Percentiles rank a stretch among this genome's conserved stretches.
phyloP scores from a whole-genome alignment of 345 rosid genomes.

The Acer campestre region DNA sequence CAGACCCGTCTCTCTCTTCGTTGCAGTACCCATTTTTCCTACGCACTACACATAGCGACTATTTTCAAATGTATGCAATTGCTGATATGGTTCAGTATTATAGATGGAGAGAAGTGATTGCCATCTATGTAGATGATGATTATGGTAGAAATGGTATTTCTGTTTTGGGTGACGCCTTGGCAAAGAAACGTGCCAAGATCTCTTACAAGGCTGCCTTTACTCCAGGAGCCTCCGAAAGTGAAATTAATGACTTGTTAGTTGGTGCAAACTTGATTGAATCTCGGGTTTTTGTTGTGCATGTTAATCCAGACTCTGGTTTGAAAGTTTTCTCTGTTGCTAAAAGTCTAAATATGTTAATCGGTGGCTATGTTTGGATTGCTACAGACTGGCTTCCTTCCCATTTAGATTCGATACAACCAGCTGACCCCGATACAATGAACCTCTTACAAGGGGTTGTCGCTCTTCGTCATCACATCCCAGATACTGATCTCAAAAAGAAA shows the following conservation, averaged over 20 bases:
- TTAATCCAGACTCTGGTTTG: conserved; percentile 85
- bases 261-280: conserved; percentile 75
- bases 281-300: conserved; percentile 88
- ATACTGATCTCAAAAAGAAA: conserved; percentile 50
- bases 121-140: conserved; percentile 88
- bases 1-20: conserved; percentile 63
- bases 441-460: conserved; percentile 89
- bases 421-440: conserved; percentile 44
- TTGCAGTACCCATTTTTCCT: conserved; percentile 72
- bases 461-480: conserved; percentile 78
- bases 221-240: conserved; percentile 48
- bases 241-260: conserved; percentile 55
- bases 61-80: conserved; percentile 82
- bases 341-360: conserved; percentile 63
- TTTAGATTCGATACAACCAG: conserved; percentile 61
- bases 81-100: conserved; percentile 67
- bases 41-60: conserved; percentile 61
- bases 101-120: conserved; percentile 81
- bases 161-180: conserved; percentile 72
- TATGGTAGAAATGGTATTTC: conserved; percentile 86
- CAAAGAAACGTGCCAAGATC: conserved; percentile 69
- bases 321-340: conserved; percentile 66
- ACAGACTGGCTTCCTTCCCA: conserved; percentile 91
- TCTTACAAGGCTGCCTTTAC: conserved; percentile 73
- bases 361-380: conserved; percentile 91